Percentiles rank a stretch among this genome's conserved stretches.
Evolutionary conservation across 805 yeast species (phyloP).

Genomic region (Metschnikowia peoriensis): DNA sequence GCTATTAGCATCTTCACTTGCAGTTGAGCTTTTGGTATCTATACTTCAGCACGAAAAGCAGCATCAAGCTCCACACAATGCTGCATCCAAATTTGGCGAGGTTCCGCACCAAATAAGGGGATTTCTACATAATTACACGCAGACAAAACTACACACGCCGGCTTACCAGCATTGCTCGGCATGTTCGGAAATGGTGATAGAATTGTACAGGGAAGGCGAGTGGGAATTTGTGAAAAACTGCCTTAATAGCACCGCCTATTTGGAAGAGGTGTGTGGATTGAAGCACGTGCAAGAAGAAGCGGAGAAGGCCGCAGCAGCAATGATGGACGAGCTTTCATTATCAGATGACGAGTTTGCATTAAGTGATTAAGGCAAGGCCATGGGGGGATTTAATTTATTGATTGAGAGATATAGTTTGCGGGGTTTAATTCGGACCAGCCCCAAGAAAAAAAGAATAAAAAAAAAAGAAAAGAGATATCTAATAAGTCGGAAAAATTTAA

Average conservation of each 20-base stretch:
- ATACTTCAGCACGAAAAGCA: conserved; percentile 63
- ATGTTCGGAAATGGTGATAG: conserved; percentile 64
- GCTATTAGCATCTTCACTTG: conserved; percentile 76
- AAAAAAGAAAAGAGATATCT: too few relatives aligned
- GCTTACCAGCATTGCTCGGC: conserved; percentile 82
- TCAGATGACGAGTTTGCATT: conserved; percentile 11
- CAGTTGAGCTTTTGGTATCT: conserved; percentile 79
- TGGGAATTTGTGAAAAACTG: conserved; percentile 84
- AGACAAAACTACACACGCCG: conserved; percentile 65
- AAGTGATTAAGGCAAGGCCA: background rate
- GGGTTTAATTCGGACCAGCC: too few relatives aligned
- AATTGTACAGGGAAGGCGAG: conserved; percentile 49
- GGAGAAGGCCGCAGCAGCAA: conserved; percentile 45
- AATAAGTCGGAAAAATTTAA: too few relatives aligned
- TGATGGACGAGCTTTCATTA: conserved; percentile 24
- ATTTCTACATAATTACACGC: conserved; percentile 64
- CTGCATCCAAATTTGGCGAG: conserved; percentile 52
- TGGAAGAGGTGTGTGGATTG: conserved; percentile 81
- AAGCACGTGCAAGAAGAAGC: conserved; percentile 69
- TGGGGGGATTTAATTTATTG: background rate
- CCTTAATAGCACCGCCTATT: conserved; percentile 58
- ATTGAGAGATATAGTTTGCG: too few relatives aligned
- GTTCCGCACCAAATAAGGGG: conserved; percentile 93
- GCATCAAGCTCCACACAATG: conserved; percentile 42
- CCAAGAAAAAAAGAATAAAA: too few relatives aligned